Conservation (phyloP, 2,329 filamentous ascomycete species). For the Ceratocystis colombiana region DNA sequence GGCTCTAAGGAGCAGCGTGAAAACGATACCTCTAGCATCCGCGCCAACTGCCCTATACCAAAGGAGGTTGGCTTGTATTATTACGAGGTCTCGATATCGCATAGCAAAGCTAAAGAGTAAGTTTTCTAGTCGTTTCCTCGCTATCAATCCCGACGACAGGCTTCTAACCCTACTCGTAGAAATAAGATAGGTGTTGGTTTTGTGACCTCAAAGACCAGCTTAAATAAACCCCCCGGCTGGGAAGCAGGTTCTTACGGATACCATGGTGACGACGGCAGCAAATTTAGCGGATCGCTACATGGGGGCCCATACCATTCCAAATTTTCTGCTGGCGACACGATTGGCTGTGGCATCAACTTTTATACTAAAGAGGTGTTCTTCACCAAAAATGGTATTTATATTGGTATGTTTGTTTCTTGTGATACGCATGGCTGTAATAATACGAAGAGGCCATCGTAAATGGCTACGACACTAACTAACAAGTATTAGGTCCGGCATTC, state of each 20-base stretch:
- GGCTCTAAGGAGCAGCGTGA: slow-evolving; percentile 38
- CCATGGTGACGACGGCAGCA: slow-evolving; percentile 57
- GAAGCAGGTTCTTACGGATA: slow-evolving; percentile 60
- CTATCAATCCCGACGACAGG: neutral
- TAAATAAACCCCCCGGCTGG: slow-evolving; percentile 52
- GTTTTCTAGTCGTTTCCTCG: slow-evolving; percentile 27
- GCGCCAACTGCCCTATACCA: slow-evolving; percentile 79
- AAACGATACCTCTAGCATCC: slow-evolving; percentile 70
- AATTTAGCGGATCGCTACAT: slow-evolving; percentile 46
- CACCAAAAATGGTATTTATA: slow-evolving; percentile 51
- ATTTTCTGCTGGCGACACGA: slow-evolving; percentile 47
- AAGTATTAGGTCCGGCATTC: slow-evolving; percentile 54
- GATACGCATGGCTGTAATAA: no score
- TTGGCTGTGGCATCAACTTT: slow-evolving; percentile 59
- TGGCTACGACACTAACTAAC: slow-evolving; percentile 28
- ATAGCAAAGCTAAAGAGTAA: slow-evolving; percentile 46
- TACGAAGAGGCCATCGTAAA: no score
- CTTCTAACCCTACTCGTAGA: neutral
- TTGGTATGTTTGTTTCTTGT: slow-evolving; percentile 37
- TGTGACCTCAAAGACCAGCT: slow-evolving; percentile 28
- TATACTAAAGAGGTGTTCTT: slow-evolving; percentile 55
- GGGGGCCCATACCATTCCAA: slow-evolving; percentile 49
- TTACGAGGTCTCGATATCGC: slow-evolving; percentile 57
- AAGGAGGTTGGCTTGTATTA: slow-evolving; percentile 89
- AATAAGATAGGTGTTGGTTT: slow-evolving; percentile 43